phyloP scores from a whole-genome alignment of 371 early-diverging fungal genomes.

The Mycotypha africana region DNA sequence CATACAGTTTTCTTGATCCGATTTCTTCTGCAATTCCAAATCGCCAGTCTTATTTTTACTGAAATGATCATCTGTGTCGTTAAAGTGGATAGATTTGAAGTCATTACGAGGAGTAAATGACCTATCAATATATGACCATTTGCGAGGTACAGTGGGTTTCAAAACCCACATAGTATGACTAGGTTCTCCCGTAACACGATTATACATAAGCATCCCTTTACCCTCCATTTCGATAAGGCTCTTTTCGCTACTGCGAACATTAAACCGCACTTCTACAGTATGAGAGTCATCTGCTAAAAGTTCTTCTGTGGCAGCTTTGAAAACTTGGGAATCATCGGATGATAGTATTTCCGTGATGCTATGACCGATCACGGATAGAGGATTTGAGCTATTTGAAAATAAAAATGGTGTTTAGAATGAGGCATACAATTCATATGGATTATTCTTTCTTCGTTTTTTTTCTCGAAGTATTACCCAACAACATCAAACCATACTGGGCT shows the following conservation, averaged over 20 bases:
- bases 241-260: conserved; percentile 42
- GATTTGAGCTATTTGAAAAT: conserved; percentile 49
- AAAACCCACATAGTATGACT: conserved; percentile 85
- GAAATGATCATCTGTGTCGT: too few relatives aligned
- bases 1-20: conserved; percentile 5
- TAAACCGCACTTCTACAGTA: conserved; percentile 73
- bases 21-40: neutral
- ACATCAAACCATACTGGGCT: conserved; percentile 59
- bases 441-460: too few relatives aligned
- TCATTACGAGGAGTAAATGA: conserved; percentile 5
- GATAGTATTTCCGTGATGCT: conserved; percentile 42
- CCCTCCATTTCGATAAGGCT: conserved; percentile 73
- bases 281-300: conserved; percentile 64
- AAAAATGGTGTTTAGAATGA: too few relatives aligned
- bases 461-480: conserved; percentile 62
- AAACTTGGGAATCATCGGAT: conserved; percentile 53
- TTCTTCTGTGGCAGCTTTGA: conserved; percentile 62
- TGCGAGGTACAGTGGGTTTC: conserved; percentile 45
- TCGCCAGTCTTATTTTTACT: conserved; percentile 2
- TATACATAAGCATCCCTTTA: conserved; percentile 87
- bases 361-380: conserved; percentile 40
- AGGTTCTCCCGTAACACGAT: conserved; percentile 60
- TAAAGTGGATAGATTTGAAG: too few relatives aligned
- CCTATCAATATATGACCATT: conserved; percentile 20
- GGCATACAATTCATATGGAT: too few relatives aligned